Evolutionary conservation across 129 eudicot species (phyloP), one percentile per base, ranked within the genome.

Genomic region (Ambrosia artemisiifolia): DNA sequence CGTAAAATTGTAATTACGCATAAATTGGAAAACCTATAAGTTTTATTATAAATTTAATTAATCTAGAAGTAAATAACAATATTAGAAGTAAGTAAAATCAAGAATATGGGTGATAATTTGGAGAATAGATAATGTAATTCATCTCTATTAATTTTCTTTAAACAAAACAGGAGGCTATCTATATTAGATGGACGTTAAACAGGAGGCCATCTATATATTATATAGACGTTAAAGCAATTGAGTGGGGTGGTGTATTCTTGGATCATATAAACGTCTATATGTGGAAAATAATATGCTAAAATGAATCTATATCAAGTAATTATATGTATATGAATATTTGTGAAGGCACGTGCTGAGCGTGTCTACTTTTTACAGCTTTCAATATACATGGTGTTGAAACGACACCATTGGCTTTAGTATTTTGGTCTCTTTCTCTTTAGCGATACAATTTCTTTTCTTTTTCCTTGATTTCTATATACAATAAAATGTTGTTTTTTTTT

Each of bases 261-360:
- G 42, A 60, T 60, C 42, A 60, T 60, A 60, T 33, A 32, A 60
- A 60, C 34, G 65, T 32, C 65, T 60, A 32, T 60, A 60, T 14
- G 43, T 60, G 9, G 65, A 60, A 32, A 13, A 60, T 60, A 32
- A 60, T 30, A 60, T 60, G 34, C 7, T 46, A 10, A 59, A 59
- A 24, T 24, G 28, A n/a, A n/a, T 24, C 0, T 24, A 24, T 24
- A 1, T 59, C 0, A 1, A 28, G 65, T 57, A 28, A 20, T 24
- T 10, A 57, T 57, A 24, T 55, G 19, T 19, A 7, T 55, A 10
- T 55, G 14, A 11, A 30, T 59, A 30, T 59, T 60, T 60, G 17
- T 33, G n/a, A 11, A 6, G 65, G 65, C 65, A 60, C 65, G 11
- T 60, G 42, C n/a, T 60, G 65, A 32, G 65, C 65, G 65, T 60